Evolutionary conservation across 2,329 filamentous ascomycete species (phyloP), one percentile per base, ranked within the genome.

Genomic region (Sarocladium oryzae): DNA sequence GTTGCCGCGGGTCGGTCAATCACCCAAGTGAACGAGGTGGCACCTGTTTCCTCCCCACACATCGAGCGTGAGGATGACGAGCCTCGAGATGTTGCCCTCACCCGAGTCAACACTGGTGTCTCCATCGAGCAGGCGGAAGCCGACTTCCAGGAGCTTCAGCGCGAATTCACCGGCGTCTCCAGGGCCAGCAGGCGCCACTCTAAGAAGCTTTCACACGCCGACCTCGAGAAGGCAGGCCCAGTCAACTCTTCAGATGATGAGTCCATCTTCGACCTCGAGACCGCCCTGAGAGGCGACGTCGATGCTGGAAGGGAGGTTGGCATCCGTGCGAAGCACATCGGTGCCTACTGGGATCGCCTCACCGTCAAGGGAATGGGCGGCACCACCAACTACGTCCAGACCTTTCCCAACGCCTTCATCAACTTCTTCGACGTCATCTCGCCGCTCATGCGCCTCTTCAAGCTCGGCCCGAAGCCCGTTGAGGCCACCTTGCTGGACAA

Each of bases 311-410:
- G 79, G 54, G 82, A 86, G 55, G 86, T 87, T 5, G 89, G 89
- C 1, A 95, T 95, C 66, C 84, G 83, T 54, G 76, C 83, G 4
- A 95, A 95, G 72, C 82, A 86, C 58, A 86, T 90, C 54, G 86
- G 88, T 26, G 86, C 89, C 1, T 79, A 87, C 55, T 95, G 88
- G 88, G 81, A 93, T 51, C 76, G 78, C 16, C 69, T 95, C 46
- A 88, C 86, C 0, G 88, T 93, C 35, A 83, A 80, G 63, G 89
- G 89, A 13, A 79, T 85, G 56, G 86, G 87, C 21, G 87, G 88
- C 28, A 76, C 80, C 50, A 82, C 85, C 58, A 91, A 89, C 63
- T 87, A 82, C 55, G 81, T 84, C 32, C 63, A 75, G 63, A 92
- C 88, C 0, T 92, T 93, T 58, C 88, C 88, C 0, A 82, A 90